Conservation (phyloP, 176 grass and related monocot species). For the Carex kokanica region DNA sequence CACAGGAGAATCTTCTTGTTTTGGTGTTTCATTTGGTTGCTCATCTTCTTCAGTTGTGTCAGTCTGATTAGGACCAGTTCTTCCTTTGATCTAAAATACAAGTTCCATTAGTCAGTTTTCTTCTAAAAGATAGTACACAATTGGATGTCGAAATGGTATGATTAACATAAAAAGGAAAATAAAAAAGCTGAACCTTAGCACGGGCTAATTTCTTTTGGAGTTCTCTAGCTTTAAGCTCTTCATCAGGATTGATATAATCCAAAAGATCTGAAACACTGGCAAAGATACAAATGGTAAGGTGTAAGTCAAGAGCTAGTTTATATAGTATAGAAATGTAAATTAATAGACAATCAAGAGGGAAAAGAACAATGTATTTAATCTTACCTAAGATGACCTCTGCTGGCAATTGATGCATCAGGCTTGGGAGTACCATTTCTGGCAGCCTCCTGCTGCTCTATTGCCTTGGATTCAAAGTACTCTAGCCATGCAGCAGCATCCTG, state of each 20-base stretch:
- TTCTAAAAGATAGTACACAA: slow-evolving; percentile 22
- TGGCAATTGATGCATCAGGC: slow-evolving; percentile 99
- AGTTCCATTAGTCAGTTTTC: slow-evolving; percentile 30
- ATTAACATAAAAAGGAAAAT: slow-evolving; percentile 17
- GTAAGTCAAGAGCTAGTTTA: not conserved
- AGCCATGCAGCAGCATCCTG: slow-evolving; percentile 99
- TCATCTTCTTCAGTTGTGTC: slow-evolving; percentile 66
- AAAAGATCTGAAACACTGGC: slow-evolving; percentile 95
- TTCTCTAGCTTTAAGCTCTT: slow-evolving; percentile 88
- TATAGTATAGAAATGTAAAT: not conserved
- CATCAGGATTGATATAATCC: slow-evolving; percentile 97
- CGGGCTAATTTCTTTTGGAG: slow-evolving; percentile 90
- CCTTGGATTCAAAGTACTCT: slow-evolving; percentile 96
- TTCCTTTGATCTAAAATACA: slow-evolving; percentile 70
- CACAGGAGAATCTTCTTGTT: slow-evolving; percentile 36
- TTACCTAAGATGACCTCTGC: slow-evolving; percentile 98
- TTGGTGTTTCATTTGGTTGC: slow-evolving; percentile 45
- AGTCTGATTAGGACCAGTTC: slow-evolving; percentile 51
- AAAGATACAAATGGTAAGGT: slow-evolving; percentile 10
- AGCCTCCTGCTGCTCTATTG: slow-evolving; percentile 98
- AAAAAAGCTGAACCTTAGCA: slow-evolving; percentile 62
- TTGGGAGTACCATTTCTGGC: slow-evolving; percentile 97
- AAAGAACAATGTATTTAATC: slow-evolving; percentile 4
- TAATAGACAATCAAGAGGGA: not conserved
- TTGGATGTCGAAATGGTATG: not conserved